phyloP scores from a whole-genome alignment of 768 basidiomycete genomes.

The Ramaria sp. region DNA sequence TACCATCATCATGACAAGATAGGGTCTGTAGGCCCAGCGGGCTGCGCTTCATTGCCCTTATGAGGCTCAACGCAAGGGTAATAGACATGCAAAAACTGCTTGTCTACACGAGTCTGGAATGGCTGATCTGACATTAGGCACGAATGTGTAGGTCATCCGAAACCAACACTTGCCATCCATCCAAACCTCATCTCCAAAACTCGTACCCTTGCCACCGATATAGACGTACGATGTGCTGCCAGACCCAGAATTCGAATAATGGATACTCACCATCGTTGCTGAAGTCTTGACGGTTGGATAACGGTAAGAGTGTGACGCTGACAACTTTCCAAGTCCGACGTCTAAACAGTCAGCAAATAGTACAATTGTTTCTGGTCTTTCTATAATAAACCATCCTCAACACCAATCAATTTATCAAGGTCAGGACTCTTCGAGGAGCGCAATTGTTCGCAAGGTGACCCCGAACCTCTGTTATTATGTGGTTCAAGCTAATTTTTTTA shows the following conservation, averaged over 20 bases:
- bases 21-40: slow-evolving; percentile 31
- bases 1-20: slow-evolving; percentile 12
- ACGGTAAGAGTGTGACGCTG: background rate
- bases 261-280: slow-evolving; percentile 43
- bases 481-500: no score
- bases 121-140: slow-evolving; percentile 26
- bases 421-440: no score
- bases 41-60: slow-evolving; percentile 19
- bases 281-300: slow-evolving; percentile 18
- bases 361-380: no score
- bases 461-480: no score
- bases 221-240: slow-evolving; percentile 20
- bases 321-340: background rate
- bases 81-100: slow-evolving; percentile 29
- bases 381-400: no score
- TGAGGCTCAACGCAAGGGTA: slow-evolving; percentile 39
- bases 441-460: no score
- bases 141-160: slow-evolving; percentile 17
- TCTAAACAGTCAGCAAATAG: background rate
- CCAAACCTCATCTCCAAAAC: slow-evolving; percentile 9
- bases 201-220: slow-evolving; percentile 14
- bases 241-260: slow-evolving; percentile 28
- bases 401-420: no score
- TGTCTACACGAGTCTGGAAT: slow-evolving; percentile 22
- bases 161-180: slow-evolving; percentile 21